These are phyloP conservation scores for Glycyrrhiza uralensis DNA, from an alignment of 306 rosid genomes.

Conservation along the genomic window DNA sequence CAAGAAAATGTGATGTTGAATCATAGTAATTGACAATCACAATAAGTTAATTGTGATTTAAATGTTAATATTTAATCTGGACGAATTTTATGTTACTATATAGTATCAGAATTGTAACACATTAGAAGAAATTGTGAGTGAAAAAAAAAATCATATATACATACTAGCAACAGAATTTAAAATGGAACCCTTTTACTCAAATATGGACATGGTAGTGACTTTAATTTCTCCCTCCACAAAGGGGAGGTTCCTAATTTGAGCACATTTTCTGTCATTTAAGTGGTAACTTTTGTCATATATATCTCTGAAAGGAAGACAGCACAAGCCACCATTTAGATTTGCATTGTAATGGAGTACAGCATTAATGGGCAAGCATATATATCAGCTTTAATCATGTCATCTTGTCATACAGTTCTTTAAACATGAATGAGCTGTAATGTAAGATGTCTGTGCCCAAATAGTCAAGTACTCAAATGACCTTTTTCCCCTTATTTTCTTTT, in stretches of 20 bases:
- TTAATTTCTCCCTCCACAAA: conserved; percentile 20
- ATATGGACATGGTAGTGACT: conserved; percentile 11
- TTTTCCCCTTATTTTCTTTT: conserved; percentile 12
- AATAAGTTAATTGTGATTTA: neutral
- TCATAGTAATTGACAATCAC: too few species aligned
- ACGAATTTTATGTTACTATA: neutral
- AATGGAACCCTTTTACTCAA: conserved; percentile 3
- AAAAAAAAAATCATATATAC: neutral
- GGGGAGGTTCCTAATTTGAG: conserved; percentile 21
- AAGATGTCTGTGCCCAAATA: conserved; percentile 24
- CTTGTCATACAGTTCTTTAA: conserved; percentile 38
- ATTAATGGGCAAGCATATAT: conserved; percentile 20
- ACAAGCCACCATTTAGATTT: conserved; percentile 38
- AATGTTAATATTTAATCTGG: neutral
- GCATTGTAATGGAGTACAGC: conserved; percentile 31
- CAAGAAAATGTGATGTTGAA: too few species aligned
- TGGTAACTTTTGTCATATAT: conserved; percentile 29
- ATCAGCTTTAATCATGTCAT: conserved; percentile 52
- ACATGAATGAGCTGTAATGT: conserved; percentile 42
- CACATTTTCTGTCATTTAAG: conserved; percentile 11
- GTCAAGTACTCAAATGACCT: conserved; percentile 35
- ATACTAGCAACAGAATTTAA: neutral
- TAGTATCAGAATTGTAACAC: neutral
- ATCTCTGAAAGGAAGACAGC: conserved; percentile 36
- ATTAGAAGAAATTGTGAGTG: neutral